Conservation (phyloP, 208 protist species). For the Leishmania major region DNA sequence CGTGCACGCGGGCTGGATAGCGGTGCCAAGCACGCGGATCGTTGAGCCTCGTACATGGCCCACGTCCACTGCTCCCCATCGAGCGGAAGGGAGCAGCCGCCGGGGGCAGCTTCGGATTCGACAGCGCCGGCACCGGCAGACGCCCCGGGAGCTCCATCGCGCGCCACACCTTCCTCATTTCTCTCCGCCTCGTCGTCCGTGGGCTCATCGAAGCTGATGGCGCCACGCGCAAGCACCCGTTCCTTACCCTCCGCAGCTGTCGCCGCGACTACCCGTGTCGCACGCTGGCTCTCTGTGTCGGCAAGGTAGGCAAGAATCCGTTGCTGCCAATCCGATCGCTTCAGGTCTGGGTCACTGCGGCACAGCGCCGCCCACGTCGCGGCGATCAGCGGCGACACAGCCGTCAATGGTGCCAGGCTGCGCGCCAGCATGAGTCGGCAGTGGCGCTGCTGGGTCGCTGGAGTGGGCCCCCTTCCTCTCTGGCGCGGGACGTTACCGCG, state of each 20-base stretch:
- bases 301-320: slow-evolving; percentile 12
- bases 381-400: slow-evolving; percentile 37
- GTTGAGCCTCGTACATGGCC: slow-evolving; percentile 5
- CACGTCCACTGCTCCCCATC: background rate
- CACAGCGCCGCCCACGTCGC: slow-evolving; percentile 64
- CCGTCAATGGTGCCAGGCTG: background rate
- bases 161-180: background rate
- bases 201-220: background rate
- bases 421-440: background rate
- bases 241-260: background rate
- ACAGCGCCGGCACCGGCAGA: background rate
- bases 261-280: too few species aligned
- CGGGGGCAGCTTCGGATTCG: background rate
- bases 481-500: background rate
- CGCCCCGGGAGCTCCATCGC: background rate
- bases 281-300: background rate
- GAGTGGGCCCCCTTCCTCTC: too few species aligned
- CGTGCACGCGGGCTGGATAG: background rate
- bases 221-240: background rate
- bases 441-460: background rate
- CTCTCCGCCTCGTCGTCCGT: slow-evolving; percentile 19
- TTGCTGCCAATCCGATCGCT: slow-evolving; percentile 35
- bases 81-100: background rate
- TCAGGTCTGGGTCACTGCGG: slow-evolving; percentile 36
- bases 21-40: background rate